A percentile compares a stretch with the other conserved stretches of the same genome.
Evolutionary conservation across 2,329 filamentous ascomycete genomes (phyloP).

Genomic region (Penicillium sp.): DNA sequence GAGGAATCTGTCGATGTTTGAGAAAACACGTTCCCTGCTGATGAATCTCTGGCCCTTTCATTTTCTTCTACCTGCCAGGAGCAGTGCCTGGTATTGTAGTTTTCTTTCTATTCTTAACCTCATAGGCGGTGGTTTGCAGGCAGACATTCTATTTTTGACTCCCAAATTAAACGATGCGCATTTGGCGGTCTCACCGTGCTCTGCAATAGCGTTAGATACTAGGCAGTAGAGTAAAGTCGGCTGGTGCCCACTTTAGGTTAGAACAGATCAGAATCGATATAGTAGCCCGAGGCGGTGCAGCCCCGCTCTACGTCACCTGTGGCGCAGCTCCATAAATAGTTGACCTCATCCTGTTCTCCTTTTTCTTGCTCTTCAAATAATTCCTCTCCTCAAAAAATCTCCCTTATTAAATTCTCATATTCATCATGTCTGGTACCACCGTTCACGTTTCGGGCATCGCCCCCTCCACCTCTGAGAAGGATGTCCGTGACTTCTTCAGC

Average conservation of each 20-base stretch:
- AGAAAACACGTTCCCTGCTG: not conserved
- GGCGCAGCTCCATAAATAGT: slow-evolving; percentile 27
- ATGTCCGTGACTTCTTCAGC: slow-evolving; percentile 96
- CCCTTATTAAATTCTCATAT: not conserved
- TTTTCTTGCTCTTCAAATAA: not conserved
- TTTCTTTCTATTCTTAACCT: not conserved
- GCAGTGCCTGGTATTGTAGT: not conserved
- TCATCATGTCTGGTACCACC: slow-evolving; percentile 60
- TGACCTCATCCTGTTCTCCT: slow-evolving; percentile 12
- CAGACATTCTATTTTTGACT: not conserved
- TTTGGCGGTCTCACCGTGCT: not conserved
- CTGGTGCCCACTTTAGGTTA: not conserved
- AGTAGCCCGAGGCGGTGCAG: slow-evolving; percentile 22
- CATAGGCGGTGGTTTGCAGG: not conserved
- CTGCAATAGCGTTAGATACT: not conserved
- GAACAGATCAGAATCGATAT: not conserved
- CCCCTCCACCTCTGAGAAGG: slow-evolving; percentile 76
- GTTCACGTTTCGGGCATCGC: slow-evolving; percentile 92
- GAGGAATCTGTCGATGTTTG: slow-evolving; percentile 1
- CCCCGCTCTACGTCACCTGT: slow-evolving; percentile 36
- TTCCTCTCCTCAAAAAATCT: not conserved
- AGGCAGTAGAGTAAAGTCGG: not conserved
- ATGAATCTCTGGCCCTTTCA: slow-evolving; percentile 10
- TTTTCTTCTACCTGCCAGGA: not conserved
- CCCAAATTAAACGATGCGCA: not conserved